Conservation (phyloP, 2,329 filamentous ascomycete genomes). For the Pseudogymnoascus sp. region DNA sequence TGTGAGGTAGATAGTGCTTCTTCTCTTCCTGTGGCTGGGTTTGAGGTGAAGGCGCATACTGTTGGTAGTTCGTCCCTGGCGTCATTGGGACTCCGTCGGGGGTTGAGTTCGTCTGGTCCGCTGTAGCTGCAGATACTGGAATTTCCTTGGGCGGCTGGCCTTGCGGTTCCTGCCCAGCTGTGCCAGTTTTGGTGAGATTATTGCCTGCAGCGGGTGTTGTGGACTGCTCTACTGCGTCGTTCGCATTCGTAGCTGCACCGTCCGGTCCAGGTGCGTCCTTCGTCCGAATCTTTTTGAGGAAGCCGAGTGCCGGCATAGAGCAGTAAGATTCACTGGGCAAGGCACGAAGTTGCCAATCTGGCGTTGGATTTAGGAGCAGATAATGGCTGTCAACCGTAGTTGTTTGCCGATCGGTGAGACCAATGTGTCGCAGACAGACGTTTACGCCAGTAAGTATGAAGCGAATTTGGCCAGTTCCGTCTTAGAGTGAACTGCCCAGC, state of each 20-base stretch:
- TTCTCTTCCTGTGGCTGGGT: slow-evolving; percentile 26
- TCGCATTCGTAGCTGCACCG: slow-evolving; percentile 8
- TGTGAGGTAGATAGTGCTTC: slow-evolving; percentile 65
- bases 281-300: slow-evolving; percentile 98
- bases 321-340: not conserved
- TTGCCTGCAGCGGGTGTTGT: slow-evolving; percentile 53
- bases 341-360: slow-evolving; percentile 2
- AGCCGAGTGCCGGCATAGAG: slow-evolving; percentile 84
- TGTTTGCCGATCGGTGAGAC: slow-evolving; percentile 5
- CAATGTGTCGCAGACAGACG: not conserved
- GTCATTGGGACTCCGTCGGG: slow-evolving; percentile 21
- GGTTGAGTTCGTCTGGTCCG: slow-evolving; percentile 17
- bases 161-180: slow-evolving; percentile 41
- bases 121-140: slow-evolving; percentile 23
- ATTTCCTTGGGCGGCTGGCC: slow-evolving; percentile 21
- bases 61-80: slow-evolving; percentile 25
- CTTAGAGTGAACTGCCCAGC: not conserved
- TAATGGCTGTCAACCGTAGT: not conserved
- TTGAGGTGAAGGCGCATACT: slow-evolving; percentile 11
- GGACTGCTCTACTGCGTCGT: slow-evolving; percentile 30
- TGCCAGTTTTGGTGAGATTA: slow-evolving; percentile 57
- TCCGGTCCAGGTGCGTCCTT: slow-evolving; percentile 71
- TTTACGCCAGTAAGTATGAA: not conserved
- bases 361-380: not conserved
- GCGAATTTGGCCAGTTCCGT: slow-evolving; percentile 1